phyloP scores from a whole-genome alignment of 2,329 filamentous ascomycete species.

The Paracoccidioides brasiliensis region DNA sequence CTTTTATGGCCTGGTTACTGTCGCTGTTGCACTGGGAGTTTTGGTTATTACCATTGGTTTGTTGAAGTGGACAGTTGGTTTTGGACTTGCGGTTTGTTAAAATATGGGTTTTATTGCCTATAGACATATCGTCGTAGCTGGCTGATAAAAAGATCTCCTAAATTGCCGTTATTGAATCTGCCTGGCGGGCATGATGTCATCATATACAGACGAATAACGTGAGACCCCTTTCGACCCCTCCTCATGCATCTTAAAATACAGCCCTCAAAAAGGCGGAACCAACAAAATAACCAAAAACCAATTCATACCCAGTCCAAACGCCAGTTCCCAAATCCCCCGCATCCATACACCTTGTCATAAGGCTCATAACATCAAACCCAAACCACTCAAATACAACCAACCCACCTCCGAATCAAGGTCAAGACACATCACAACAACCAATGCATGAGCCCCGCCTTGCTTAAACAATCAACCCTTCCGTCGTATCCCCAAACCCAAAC shows the following conservation, averaged over 20 bases:
- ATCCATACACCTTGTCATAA: neutral
- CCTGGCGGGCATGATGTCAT: too few relatives aligned
- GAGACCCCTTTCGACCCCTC: neutral
- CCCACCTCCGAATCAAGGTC: neutral
- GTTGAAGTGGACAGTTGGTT: slow-evolving; percentile 40
- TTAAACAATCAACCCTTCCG: slow-evolving; percentile 9
- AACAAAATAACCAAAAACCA: neutral
- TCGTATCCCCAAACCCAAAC: slow-evolving; percentile 7
- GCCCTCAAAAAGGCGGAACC: neutral
- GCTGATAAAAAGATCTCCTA: neutral
- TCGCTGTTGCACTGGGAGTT: slow-evolving; percentile 35
- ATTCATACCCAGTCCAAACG: neutral
- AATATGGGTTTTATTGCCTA: neutral
- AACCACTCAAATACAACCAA: neutral
- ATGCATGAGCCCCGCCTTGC: neutral
- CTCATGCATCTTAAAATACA: neutral
- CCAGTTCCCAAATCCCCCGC: neutral
- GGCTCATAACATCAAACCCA: neutral
- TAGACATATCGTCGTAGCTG: neutral
- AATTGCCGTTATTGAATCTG: neutral
- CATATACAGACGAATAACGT: neutral
- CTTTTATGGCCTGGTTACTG: slow-evolving; percentile 39
- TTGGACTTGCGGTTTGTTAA: slow-evolving; percentile 22
- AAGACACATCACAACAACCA: neutral
- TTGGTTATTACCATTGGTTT: slow-evolving; percentile 44